These are phyloP conservation scores for Globisporangium parvum DNA, from an alignment of 352 stramenopile genomes.

Conservation along the genomic window DNA sequence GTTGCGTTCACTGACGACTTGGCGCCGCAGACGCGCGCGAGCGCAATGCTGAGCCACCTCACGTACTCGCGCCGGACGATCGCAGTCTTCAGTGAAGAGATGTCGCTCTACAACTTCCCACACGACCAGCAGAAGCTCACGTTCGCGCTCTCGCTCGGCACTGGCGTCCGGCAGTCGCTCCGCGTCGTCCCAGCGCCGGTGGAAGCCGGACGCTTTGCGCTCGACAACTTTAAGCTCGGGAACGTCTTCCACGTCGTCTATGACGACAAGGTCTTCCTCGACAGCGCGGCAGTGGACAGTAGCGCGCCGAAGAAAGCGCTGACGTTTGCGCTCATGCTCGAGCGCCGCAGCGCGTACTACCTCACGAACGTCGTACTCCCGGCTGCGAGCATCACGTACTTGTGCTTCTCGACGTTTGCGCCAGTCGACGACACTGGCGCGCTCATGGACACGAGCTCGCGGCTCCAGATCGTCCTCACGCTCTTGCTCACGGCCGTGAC, in stretches of 20 bases:
- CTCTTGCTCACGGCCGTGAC: slow-evolving; percentile 38
- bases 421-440: slow-evolving; percentile 6
- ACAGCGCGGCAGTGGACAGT: slow-evolving; percentile 14
- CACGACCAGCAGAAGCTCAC: slow-evolving; percentile 37
- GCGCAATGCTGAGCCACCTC: slow-evolving; percentile 9
- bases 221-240: slow-evolving; percentile 27
- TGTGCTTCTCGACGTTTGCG: slow-evolving; percentile 30
- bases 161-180: slow-evolving; percentile 13
- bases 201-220: slow-evolving; percentile 17
- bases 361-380: slow-evolving; percentile 31
- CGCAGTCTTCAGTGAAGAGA: slow-evolving; percentile 32
- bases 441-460: slow-evolving; percentile 22
- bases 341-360: slow-evolving; percentile 26
- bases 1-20: slow-evolving; percentile 8
- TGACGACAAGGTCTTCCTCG: slow-evolving; percentile 26
- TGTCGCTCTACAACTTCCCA: slow-evolving; percentile 29
- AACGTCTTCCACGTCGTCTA: slow-evolving; percentile 30
- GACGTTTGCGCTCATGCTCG: slow-evolving; percentile 30
- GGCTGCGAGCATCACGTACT: slow-evolving; percentile 29
- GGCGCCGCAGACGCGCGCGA: neutral
- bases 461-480: slow-evolving; percentile 28
- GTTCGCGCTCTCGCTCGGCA: slow-evolving; percentile 20
- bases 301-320: slow-evolving; percentile 14
- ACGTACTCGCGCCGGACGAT: slow-evolving; percentile 19
- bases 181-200: slow-evolving; percentile 8